These are phyloP conservation scores for Litchi chinensis DNA, from an alignment of 345 rosid genomes.

Conservation along the genomic window DNA sequence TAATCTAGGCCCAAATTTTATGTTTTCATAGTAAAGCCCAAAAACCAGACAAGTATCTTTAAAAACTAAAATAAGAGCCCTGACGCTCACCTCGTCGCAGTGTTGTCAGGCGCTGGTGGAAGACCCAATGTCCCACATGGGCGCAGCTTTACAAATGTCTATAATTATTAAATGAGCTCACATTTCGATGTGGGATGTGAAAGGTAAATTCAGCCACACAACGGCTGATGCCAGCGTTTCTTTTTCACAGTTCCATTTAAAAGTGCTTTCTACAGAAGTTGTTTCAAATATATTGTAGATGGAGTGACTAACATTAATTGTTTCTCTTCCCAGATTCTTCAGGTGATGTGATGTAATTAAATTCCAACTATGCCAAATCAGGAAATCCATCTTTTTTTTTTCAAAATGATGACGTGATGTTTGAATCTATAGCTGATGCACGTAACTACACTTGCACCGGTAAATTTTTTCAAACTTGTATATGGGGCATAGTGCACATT, in stretches of 20 bases:
- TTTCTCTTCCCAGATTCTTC: no score
- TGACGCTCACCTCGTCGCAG: background rate
- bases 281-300: no score
- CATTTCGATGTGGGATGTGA: background rate
- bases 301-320: no score
- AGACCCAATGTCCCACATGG: background rate
- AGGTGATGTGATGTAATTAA: background rate
- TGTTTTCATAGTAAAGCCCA: background rate
- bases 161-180: background rate
- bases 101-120: fast-evolving
- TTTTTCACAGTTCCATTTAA: no score
- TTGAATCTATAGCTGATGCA: no score
- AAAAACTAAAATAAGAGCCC: background rate
- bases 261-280: no score
- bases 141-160: background rate
- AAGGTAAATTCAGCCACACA: background rate
- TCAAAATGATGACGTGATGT: background rate
- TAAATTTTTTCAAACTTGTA: no score
- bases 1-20: no score
- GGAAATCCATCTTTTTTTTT: no score
- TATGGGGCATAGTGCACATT: background rate
- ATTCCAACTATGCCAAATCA: no score
- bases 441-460: no score
- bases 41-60: no score
- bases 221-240: background rate